These are phyloP conservation scores for Pyrenophora graminea DNA, from an alignment of 2,329 filamentous ascomycete genomes.

Conservation along the genomic window DNA sequence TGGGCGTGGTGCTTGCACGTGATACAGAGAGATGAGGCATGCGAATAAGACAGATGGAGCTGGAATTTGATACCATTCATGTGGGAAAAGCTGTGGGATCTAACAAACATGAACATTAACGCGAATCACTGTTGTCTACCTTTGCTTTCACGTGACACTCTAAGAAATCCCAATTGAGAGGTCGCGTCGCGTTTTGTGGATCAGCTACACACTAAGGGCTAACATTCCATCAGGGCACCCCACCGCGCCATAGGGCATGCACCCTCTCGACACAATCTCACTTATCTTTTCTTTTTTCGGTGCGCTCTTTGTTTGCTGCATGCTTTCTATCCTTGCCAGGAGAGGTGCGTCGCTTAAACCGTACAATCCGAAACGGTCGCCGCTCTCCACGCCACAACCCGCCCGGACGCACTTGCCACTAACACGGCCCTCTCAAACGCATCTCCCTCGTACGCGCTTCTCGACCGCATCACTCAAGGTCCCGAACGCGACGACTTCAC, in stretches of 20 bases:
- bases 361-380: conserved; percentile 29
- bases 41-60: no score
- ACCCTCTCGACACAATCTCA: conserved; percentile 24
- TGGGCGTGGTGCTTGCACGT: conserved; percentile 3
- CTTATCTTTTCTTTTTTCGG: conserved; percentile 32
- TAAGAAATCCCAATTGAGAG: conserved; percentile 11
- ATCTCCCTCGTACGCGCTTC: conserved; percentile 19
- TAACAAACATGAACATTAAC: no score
- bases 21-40: background rate
- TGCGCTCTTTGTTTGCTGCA: conserved; percentile 42
- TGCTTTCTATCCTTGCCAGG: conserved; percentile 39
- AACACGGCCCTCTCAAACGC: conserved; percentile 15
- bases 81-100: no score
- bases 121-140: no score
- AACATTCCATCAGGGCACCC: conserved; percentile 13
- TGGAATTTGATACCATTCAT: no score
- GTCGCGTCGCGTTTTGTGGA: conserved; percentile 28
- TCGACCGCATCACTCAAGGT: conserved; percentile 13
- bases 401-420: conserved; percentile 21
- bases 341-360: conserved; percentile 43
- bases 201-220: conserved; percentile 11
- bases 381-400: conserved; percentile 21
- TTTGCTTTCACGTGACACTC: background rate
- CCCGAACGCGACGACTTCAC: background rate
- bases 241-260: conserved; percentile 26